Percentiles rank a stretch among this genome's conserved stretches.
These are phyloP conservation scores for Neofusicoccum parvum DNA, from an alignment of 2,329 filamentous ascomycete genomes.

Conservation along the genomic window DNA sequence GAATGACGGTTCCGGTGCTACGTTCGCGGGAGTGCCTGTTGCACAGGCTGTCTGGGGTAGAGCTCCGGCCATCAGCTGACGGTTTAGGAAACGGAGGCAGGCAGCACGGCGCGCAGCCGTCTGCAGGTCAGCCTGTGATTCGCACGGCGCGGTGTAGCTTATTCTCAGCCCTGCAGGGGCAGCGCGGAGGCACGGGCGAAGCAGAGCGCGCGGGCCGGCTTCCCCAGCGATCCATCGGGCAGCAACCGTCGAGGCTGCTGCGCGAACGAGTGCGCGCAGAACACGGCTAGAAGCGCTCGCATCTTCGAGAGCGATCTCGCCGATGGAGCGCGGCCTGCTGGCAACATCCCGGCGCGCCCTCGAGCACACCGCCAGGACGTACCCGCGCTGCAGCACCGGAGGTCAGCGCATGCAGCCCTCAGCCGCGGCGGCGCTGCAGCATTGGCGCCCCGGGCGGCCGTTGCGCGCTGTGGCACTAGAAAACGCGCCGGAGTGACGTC, in stretches of 20 bases:
- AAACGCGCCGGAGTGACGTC: constrained; percentile 9
- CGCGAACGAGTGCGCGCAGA: background rate
- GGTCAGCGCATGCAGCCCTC: constrained; percentile 7
- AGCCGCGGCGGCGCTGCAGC: constrained; percentile 1
- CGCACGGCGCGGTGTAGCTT: constrained; percentile 3
- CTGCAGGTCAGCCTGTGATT: constrained; percentile 5
- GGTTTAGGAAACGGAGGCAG: constrained; percentile 11
- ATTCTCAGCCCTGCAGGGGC: constrained; percentile 15
- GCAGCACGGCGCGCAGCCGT: background rate
- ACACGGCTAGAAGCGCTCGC: background rate
- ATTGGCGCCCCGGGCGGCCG: background rate
- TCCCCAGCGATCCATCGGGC: constrained; percentile 13
- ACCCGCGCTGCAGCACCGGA: constrained; percentile 5
- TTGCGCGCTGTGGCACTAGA: background rate
- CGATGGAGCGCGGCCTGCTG: background rate
- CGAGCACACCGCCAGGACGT: background rate
- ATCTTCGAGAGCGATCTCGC: constrained; percentile 7
- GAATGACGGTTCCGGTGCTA: constrained; percentile 1
- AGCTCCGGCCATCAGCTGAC: constrained; percentile 13
- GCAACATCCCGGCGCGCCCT: background rate
- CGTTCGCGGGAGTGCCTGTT: constrained; percentile 10
- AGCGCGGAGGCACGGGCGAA: background rate
- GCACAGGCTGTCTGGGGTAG: background rate
- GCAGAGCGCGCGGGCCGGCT: background rate
- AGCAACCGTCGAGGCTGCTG: background rate